phyloP scores from a whole-genome alignment of 257 asterid genomes.

The Fraxinus quadrangulata region DNA sequence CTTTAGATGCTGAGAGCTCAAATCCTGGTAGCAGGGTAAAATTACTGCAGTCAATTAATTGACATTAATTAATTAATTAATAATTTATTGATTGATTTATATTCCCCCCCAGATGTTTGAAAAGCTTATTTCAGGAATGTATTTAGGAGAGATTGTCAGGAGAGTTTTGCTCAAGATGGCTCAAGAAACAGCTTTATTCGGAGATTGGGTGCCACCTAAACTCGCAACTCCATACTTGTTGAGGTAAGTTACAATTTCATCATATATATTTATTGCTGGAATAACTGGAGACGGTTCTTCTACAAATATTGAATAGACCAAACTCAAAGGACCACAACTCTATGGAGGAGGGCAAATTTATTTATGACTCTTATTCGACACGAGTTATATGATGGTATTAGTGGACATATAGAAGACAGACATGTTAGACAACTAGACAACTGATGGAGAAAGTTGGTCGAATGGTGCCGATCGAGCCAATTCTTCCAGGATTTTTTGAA shows the following conservation, averaged over 20 bases:
- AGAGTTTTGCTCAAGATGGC: slow-evolving; percentile 66
- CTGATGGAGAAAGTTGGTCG: too few relatives aligned
- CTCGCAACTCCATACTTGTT: slow-evolving; percentile 54
- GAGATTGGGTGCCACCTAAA: slow-evolving; percentile 61
- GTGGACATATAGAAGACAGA: too few relatives aligned
- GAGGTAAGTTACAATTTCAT: slow-evolving; percentile 36
- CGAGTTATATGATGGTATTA: too few relatives aligned
- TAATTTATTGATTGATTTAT: background rate
- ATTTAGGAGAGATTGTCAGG: slow-evolving; percentile 82
- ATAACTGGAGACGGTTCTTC: too few relatives aligned
- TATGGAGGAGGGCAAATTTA: too few relatives aligned
- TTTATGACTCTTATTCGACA: too few relatives aligned
- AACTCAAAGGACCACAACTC: too few relatives aligned
- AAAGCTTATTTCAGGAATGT: slow-evolving; percentile 76
- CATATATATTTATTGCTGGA: background rate
- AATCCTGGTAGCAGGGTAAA: slow-evolving; percentile 57
- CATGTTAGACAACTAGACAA: too few relatives aligned
- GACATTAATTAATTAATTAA: background rate
- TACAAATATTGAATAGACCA: too few relatives aligned
- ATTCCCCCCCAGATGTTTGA: slow-evolving; percentile 50
- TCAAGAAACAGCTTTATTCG: slow-evolving; percentile 61
- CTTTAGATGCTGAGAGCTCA: slow-evolving; percentile 56
- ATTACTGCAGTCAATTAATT: background rate
- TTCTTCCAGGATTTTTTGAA: too few relatives aligned
- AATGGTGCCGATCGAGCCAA: too few relatives aligned